Conservation (phyloP, 345 rosid species). For the Eucalyptus tenuipes region DNA sequence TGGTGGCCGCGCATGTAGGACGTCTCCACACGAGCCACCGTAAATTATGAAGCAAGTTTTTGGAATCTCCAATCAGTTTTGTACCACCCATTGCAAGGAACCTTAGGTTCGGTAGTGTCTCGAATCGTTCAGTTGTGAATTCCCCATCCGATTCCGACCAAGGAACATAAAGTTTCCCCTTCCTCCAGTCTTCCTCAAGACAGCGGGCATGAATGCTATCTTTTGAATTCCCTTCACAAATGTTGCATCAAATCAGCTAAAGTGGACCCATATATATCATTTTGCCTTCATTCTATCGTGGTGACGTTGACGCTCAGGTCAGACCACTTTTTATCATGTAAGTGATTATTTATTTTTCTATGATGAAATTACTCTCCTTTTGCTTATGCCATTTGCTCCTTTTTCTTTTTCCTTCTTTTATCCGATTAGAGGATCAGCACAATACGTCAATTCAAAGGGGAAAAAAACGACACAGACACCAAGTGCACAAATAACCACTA, state of each 20-base stretch:
- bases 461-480: neutral
- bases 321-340: neutral
- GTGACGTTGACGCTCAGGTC: neutral
- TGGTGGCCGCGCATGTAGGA: rapidly evolving
- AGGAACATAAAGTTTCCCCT: rapidly evolving
- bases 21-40: neutral
- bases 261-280: neutral
- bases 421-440: rapidly evolving
- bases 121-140: neutral
- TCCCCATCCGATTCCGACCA: rapidly evolving
- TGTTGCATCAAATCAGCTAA: neutral
- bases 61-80: neutral
- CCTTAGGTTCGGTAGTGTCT: neutral
- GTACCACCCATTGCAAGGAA: rapidly evolving
- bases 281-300: neutral
- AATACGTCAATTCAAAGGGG: neutral
- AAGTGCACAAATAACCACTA: neutral
- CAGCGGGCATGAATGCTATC: rapidly evolving
- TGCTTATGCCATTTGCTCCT: neutral
- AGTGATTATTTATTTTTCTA: neutral
- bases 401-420: neutral
- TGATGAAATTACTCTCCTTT: neutral
- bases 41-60: neutral
- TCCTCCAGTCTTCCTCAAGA: neutral
- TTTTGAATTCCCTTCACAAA: neutral